Percentiles rank a stretch among this genome's conserved stretches.
These are phyloP conservation scores for Warburgia ugandensis DNA, from an alignment of 164 flowering plant species.

Conservation along the genomic window DNA sequence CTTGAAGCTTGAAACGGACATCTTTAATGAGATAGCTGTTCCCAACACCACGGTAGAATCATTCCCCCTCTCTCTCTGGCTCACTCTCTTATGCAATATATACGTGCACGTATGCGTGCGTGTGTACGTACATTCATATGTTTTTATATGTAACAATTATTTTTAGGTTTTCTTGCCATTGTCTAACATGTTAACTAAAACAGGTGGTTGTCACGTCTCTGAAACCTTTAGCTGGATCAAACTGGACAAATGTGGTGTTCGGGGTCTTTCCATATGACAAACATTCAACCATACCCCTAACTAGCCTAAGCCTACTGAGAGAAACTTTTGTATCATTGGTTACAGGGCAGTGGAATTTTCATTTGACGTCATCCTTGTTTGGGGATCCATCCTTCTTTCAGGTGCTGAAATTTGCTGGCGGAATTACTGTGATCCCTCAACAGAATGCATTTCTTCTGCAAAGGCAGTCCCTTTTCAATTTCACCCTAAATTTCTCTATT, in stretches of 20 bases:
- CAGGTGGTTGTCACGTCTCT: slow-evolving; percentile 67
- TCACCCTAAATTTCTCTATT: slow-evolving; percentile 59
- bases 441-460: slow-evolving; percentile 74
- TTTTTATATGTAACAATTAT: too few species aligned
- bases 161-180: too few species aligned
- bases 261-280: slow-evolving; percentile 49
- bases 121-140: background rate
- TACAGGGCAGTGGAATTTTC: slow-evolving; percentile 33
- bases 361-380: slow-evolving; percentile 51
- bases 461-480: slow-evolving; percentile 49
- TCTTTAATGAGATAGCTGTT: slow-evolving; percentile 49
- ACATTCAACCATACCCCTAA: slow-evolving; percentile 26
- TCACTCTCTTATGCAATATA: background rate
- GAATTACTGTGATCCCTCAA: slow-evolving; percentile 66
- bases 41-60: slow-evolving; percentile 31
- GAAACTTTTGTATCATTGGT: slow-evolving; percentile 41
- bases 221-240: slow-evolving; percentile 39
- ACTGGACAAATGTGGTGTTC: slow-evolving; percentile 63
- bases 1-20: slow-evolving; percentile 48
- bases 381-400: slow-evolving; percentile 65
- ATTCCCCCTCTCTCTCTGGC: background rate
- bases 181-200: slow-evolving; percentile 14
- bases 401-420: slow-evolving; percentile 74
- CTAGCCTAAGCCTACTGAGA: slow-evolving; percentile 53
- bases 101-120: too few species aligned